Evolutionary conservation across 306 rosid genomes (phyloP).

Genomic region (Sicyos baderoa): DNA sequence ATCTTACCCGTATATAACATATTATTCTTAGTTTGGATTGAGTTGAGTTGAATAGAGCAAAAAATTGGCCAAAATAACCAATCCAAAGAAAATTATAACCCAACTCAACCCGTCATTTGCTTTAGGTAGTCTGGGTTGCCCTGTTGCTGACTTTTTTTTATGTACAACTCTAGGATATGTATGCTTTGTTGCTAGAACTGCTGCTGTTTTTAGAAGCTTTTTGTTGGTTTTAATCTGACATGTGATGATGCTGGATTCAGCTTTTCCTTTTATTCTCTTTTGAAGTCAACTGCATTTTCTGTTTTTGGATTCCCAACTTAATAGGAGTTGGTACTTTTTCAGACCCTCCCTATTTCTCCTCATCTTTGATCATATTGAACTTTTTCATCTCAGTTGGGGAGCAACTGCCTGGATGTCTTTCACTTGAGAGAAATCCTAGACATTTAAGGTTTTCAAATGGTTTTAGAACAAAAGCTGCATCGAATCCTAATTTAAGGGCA

Average conservation of each 20-base stretch:
- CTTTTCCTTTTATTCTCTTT: background rate
- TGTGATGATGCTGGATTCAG: background rate
- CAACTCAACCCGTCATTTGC: too few species aligned
- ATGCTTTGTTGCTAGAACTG: background rate
- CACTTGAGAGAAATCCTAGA: slow-evolving; percentile 36
- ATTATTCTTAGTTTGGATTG: too few species aligned
- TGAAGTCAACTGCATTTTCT: background rate
- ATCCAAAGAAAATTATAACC: too few species aligned
- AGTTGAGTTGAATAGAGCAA: too few species aligned
- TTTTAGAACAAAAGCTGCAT: slow-evolving; percentile 50
- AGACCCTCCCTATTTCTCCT: background rate
- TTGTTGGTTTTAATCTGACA: background rate
- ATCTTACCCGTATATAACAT: too few species aligned
- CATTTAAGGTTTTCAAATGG: slow-evolving; percentile 39
- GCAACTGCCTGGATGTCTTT: slow-evolving; percentile 39
- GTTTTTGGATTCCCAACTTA: background rate
- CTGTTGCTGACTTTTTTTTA: too few species aligned
- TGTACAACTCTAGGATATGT: too few species aligned
- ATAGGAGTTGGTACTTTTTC: background rate
- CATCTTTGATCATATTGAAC: background rate
- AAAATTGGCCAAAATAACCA: too few species aligned
- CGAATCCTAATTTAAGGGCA: slow-evolving; percentile 28
- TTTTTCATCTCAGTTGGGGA: slow-evolving; percentile 25
- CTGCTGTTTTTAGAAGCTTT: background rate
- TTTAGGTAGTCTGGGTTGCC: too few species aligned